Conservation (phyloP, 1,284 basidiomycete genomes). For the Sanghuangporus weigelae region DNA sequence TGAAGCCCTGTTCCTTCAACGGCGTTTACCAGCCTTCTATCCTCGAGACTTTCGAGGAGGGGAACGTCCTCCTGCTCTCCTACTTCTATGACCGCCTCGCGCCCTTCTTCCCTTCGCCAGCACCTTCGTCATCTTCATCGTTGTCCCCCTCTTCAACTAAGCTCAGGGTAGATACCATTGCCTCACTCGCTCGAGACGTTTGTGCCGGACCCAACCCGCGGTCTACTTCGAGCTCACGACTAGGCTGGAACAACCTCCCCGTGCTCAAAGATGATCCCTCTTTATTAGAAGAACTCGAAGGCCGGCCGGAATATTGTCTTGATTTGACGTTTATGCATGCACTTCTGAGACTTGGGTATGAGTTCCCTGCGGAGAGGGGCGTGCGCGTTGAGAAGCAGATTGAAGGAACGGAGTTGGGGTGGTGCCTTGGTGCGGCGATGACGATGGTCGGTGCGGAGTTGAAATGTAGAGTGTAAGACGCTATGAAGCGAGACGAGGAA, state of each 20-base stretch:
- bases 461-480: slow-evolving; percentile 36
- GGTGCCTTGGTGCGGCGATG: slow-evolving; percentile 86
- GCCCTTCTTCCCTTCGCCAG: slow-evolving; percentile 58
- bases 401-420: slow-evolving; percentile 89
- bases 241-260: background rate
- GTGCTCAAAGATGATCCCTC: slow-evolving; percentile 29
- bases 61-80: slow-evolving; percentile 81
- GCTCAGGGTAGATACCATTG: slow-evolving; percentile 61
- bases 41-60: slow-evolving; percentile 79
- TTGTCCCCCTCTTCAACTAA: slow-evolving; percentile 7
- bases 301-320: slow-evolving; percentile 89
- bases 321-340: slow-evolving; percentile 96
- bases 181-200: slow-evolving; percentile 60
- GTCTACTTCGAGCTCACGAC: slow-evolving; percentile 46
- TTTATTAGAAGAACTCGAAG: slow-evolving; percentile 74
- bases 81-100: slow-evolving; percentile 96
- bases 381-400: slow-evolving; percentile 87
- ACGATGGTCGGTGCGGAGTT: slow-evolving; percentile 63
- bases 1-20: slow-evolving; percentile 93
- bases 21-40: slow-evolving; percentile 98
- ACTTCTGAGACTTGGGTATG: slow-evolving; percentile 79
- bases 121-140: slow-evolving; percentile 17
- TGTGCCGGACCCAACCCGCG: slow-evolving; percentile 67
- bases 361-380: slow-evolving; percentile 63
- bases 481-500: background rate